Evolutionary conservation across 1,284 basidiomycete species (phyloP), one percentile per base, ranked within the genome.

Genomic region (Rhodotorula sp.): DNA sequence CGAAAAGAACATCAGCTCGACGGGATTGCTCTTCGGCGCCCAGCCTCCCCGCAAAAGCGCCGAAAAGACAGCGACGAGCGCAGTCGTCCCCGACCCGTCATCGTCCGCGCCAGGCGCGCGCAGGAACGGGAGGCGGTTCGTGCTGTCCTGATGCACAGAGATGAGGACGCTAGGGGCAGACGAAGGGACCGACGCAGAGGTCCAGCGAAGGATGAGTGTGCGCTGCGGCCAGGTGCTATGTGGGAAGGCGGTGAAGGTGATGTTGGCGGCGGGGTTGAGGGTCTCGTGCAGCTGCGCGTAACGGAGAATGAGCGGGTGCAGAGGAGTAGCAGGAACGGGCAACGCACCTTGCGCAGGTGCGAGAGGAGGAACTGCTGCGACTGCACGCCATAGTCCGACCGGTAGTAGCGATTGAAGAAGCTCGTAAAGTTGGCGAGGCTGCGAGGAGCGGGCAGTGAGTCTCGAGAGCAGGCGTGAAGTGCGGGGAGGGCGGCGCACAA

Each of bases 181-280:
- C 6, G 29, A 7, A 12, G 50, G 2, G 32, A 51, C 22, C 25
- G 32, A 25, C 2, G 48, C 21, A 0, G 44, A 21, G 2, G 53
- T 32, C 77, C 88, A 85, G 68, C 84, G 85, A 25, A 83, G 86
- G 72, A 90, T 91, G 79, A 99, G 91, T 58, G 88, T 87, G 82
- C 91, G 91, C 85, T 99, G 96, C 21, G 88, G 89, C 96, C 96
- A 98, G 8, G 59, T n/a, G 1, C 88, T 83, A 81, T 99, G 96
- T 67, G 85, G 76, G 81, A 97, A 97, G 81, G 95, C 93, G 44
- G 85, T 82, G 69, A 95, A 84, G 12, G 66, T 61, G 27, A 74
- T 22, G 39, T 63, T 66, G 6, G 79, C 61, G 5, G 29, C 13
- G 9, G 67, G 50, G 51, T 66, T 62, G 58, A 51, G 58, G 5